phyloP scores from a whole-genome alignment of 2,329 filamentous ascomycete genomes.

The Ophiocordyceps sinensis region DNA sequence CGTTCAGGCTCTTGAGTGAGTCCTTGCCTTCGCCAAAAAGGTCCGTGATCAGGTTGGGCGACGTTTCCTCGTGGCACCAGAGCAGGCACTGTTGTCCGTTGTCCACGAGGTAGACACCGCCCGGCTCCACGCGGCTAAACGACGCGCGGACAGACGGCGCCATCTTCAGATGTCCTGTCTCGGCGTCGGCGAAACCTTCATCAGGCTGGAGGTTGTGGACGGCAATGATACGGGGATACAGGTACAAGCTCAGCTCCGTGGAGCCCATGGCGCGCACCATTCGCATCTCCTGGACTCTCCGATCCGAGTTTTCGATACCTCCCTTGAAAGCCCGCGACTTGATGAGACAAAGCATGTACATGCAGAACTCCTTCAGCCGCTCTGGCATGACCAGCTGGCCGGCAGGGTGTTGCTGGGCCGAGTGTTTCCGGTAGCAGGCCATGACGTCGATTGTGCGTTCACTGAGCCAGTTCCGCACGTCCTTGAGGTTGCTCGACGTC shows the following conservation, averaged over 20 bases:
- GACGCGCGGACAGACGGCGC: conserved; percentile 68
- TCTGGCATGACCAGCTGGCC: conserved; percentile 92
- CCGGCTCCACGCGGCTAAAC: conserved; percentile 79
- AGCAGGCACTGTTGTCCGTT: conserved; percentile 86
- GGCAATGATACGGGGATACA: conserved; percentile 88
- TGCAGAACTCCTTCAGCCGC: conserved; percentile 87
- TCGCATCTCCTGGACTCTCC: conserved; percentile 80
- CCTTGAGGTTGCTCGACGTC: conserved; percentile 61
- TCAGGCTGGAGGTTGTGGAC: conserved; percentile 77
- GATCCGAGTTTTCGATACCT: conserved; percentile 78
- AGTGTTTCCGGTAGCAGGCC: conserved; percentile 84
- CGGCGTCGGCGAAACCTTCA: conserved; percentile 80
- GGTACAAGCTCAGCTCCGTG: conserved; percentile 74
- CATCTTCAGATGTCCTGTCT: conserved; percentile 75
- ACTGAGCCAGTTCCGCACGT: conserved; percentile 67
- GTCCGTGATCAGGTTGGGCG: conserved; percentile 78
- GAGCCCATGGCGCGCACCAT: conserved; percentile 81
- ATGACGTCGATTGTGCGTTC: conserved; percentile 91
- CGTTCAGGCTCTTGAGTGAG: conserved; percentile 61
- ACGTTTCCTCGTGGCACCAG: conserved; percentile 87
- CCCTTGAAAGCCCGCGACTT: conserved; percentile 92
- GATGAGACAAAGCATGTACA: conserved; percentile 84
- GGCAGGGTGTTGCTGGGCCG: conserved; percentile 70
- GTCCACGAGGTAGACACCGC: conserved; percentile 87
- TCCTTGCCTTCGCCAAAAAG: conserved; percentile 67